A percentile compares a stretch with the other conserved stretches of the same genome.
Conservation (phyloP, 768 basidiomycete species). For the Rhodocollybia butyracea region DNA sequence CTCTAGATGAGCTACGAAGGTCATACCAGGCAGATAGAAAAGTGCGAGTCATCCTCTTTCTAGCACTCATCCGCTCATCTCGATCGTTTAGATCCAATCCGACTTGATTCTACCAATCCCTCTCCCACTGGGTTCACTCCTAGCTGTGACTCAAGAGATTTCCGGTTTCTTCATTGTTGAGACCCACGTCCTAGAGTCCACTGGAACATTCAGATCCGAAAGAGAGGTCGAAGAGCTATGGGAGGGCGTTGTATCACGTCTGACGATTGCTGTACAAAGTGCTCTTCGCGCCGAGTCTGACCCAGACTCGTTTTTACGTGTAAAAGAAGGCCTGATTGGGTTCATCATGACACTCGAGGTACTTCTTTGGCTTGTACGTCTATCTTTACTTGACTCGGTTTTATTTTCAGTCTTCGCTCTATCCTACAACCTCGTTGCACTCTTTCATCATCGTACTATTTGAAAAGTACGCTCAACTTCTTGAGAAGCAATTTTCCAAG, state of each 20-base stretch:
- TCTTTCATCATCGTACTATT: constrained; percentile 85
- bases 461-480: constrained; percentile 80
- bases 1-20: constrained; percentile 83
- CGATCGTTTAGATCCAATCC: constrained; percentile 78
- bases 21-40: constrained; percentile 98
- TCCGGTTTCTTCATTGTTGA: constrained; percentile 98
- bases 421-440: constrained; percentile 80
- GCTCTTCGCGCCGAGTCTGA: constrained; percentile 73
- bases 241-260: constrained; percentile 77
- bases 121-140: constrained; percentile 61
- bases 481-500: constrained; percentile 76
- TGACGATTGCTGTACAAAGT: constrained; percentile 71
- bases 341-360: constrained; percentile 96
- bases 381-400: constrained; percentile 7
- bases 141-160: constrained; percentile 85
- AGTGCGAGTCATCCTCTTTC: constrained; percentile 33
- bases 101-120: constrained; percentile 86
- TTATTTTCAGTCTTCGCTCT: constrained; percentile 70
- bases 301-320: constrained; percentile 75
- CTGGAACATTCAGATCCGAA: constrained; percentile 85
- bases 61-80: background rate
- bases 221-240: constrained; percentile 93
- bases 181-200: constrained; percentile 85
- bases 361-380: background rate
- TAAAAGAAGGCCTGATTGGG: constrained; percentile 78